Evolutionary conservation across 768 basidiomycete genomes (phyloP).

Genomic region (Mycena floridula): DNA sequence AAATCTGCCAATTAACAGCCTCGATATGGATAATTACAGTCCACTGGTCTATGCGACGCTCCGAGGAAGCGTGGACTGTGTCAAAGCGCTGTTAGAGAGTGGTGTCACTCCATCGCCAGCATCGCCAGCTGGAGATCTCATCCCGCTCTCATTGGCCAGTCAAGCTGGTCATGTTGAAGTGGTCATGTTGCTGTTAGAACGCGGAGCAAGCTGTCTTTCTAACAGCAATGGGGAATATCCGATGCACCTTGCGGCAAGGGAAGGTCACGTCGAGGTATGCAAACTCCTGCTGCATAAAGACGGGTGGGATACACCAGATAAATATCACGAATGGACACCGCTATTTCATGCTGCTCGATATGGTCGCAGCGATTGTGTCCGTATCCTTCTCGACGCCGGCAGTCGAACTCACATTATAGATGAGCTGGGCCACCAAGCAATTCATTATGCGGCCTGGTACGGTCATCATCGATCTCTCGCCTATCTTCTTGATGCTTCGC

Average conservation of each 20-base stretch:
- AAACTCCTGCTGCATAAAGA: slow-evolving; percentile 63
- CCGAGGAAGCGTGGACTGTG: slow-evolving; percentile 77
- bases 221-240: slow-evolving; percentile 97
- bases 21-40: slow-evolving; percentile 91
- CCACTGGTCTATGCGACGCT: slow-evolving; percentile 93
- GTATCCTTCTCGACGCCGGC: slow-evolving; percentile 74
- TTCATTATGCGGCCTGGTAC: slow-evolving; percentile 97
- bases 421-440: slow-evolving; percentile 77
- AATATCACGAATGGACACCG: slow-evolving; percentile 98
- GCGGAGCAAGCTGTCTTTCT: slow-evolving; percentile 72
- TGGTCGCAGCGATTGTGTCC: slow-evolving; percentile 69
- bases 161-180: slow-evolving; percentile 86
- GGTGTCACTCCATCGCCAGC: slow-evolving; percentile 62
- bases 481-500: slow-evolving; percentile 45
- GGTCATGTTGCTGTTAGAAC: slow-evolving; percentile 66
- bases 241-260: slow-evolving; percentile 90
- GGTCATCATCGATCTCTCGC: slow-evolving; percentile 71
- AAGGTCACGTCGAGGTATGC: slow-evolving; percentile 87
- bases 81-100: slow-evolving; percentile 72
- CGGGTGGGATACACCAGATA: slow-evolving; percentile 86
- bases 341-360: slow-evolving; percentile 92
- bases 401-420: slow-evolving; percentile 72
- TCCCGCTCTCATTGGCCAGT: slow-evolving; percentile 86
- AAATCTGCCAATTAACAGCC: slow-evolving; percentile 54
- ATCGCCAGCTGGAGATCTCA: slow-evolving; percentile 58